A percentile compares a stretch with the other conserved stretches of the same genome.
Evolutionary conservation across 257 asterid genomes (phyloP).

Genomic region (Voacanga thouarsii): DNA sequence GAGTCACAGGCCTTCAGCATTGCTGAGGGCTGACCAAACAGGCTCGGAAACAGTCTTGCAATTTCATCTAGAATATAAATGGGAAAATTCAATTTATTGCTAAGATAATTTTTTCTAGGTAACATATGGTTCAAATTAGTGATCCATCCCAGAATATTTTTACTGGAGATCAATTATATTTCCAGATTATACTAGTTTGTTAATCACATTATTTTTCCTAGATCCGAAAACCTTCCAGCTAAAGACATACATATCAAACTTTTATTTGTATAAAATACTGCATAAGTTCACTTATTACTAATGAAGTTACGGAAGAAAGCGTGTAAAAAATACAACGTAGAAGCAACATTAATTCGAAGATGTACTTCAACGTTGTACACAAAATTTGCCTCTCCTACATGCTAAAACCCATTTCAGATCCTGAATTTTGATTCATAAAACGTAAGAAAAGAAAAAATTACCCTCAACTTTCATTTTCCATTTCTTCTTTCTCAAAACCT

Average conservation of each 20-base stretch:
- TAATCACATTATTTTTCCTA: not conserved
- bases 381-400: no score
- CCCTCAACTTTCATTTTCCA: no score
- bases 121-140: not conserved
- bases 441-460: no score
- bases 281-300: not conserved
- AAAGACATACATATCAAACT: not conserved
- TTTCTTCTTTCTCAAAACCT: no score
- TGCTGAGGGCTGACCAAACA: slow-evolving; percentile 92
- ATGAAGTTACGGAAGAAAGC: not conserved
- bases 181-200: not conserved
- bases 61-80: slow-evolving; percentile 59
- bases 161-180: not conserved
- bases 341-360: not conserved
- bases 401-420: no score
- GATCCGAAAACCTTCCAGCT: not conserved
- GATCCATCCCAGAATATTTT: not conserved
- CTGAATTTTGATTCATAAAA: no score
- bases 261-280: not conserved
- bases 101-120: not conserved
- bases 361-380: no score
- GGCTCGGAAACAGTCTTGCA: slow-evolving; percentile 71
- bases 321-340: not conserved
- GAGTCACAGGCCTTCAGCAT: slow-evolving; percentile 54
- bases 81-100: not conserved